Percentiles rank a stretch among this genome's conserved stretches.
Evolutionary conservation across 805 yeast species (phyloP).

Genomic region (Yamadazyma ubonensis): DNA sequence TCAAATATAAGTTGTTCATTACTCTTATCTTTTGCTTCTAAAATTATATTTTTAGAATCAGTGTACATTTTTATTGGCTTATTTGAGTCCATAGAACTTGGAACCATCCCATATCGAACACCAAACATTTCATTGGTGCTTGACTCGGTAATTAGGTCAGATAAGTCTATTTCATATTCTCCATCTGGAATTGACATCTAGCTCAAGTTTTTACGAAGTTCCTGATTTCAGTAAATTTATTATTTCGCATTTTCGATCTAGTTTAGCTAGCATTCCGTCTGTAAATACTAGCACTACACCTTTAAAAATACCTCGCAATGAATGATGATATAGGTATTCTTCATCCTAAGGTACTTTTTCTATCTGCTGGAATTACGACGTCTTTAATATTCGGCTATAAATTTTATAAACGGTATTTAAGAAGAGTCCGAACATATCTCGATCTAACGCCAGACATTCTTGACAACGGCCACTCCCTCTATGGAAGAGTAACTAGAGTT

Average conservation of each 20-base stretch:
- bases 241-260: conserved; percentile 1
- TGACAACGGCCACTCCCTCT: conserved; percentile 26
- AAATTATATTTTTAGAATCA: conserved; percentile 30
- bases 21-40: conserved; percentile 28
- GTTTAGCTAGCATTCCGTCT: conserved; percentile 1
- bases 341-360: conserved; percentile 40
- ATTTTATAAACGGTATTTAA: conserved; percentile 33
- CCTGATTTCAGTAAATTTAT: conserved; percentile 1
- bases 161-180: conserved; percentile 42
- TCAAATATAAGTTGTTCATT: conserved; percentile 35
- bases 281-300: too few species aligned
- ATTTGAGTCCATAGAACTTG: conserved; percentile 40
- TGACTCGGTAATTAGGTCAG: conserved; percentile 11
- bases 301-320: conserved; percentile 2
- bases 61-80: conserved; percentile 35
- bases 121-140: conserved; percentile 17
- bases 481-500: conserved; percentile 82
- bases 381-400: conserved; percentile 28
- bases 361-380: conserved; percentile 35
- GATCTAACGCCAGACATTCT: conserved; percentile 38
- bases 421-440: conserved; percentile 34
- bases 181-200: conserved; percentile 31
- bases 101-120: conserved; percentile 41
- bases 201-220: neutral
- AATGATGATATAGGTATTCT: conserved; percentile 22